Evolutionary conservation across 441 rosid genomes (phyloP).

Genomic region (Populus trichocarpa): DNA sequence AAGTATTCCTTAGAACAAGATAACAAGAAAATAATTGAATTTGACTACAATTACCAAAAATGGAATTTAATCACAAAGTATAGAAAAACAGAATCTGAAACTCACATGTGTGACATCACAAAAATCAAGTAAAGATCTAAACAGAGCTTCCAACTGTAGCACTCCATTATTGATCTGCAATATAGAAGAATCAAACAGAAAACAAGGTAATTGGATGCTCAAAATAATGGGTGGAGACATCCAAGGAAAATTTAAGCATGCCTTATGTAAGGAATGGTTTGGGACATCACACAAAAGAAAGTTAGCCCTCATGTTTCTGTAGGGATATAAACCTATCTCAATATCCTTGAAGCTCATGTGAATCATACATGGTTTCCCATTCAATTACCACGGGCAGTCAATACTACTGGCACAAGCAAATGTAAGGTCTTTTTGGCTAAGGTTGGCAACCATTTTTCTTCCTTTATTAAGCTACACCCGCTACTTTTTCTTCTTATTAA

Average conservation of each 20-base stretch:
- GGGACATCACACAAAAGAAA: not conserved
- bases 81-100: slow-evolving; percentile 9
- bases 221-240: not conserved
- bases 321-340: not conserved
- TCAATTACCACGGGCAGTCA: not conserved
- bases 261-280: not conserved
- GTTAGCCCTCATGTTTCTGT: not conserved
- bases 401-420: not conserved
- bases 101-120: slow-evolving; percentile 68
- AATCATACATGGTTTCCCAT: not conserved
- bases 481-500: not conserved
- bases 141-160: slow-evolving; percentile 54
- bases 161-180: slow-evolving; percentile 67
- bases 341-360: not conserved
- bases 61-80: not conserved
- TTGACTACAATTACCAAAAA: not conserved
- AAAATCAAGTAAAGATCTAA: slow-evolving; percentile 67
- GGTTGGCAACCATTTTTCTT: not conserved
- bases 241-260: not conserved
- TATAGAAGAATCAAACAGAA: slow-evolving; percentile 12
- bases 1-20: not conserved
- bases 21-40: not conserved
- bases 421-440: not conserved
- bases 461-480: not conserved
- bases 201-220: slow-evolving; percentile 17